Evolutionary conservation across 805 yeast species (phyloP).

Genomic region (Komagataella phaffii): DNA sequence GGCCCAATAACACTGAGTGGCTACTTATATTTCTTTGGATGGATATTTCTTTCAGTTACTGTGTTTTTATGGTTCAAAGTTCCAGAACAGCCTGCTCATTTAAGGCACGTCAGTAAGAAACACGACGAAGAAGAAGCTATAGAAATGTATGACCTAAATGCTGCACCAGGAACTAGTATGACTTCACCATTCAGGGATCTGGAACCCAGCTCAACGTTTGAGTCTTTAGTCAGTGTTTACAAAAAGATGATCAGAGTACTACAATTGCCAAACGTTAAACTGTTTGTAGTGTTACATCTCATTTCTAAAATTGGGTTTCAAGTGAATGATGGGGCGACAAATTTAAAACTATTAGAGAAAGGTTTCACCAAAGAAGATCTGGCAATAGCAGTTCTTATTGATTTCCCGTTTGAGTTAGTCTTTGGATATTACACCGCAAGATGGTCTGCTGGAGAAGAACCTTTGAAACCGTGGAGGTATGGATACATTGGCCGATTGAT

Average conservation of each 20-base stretch:
- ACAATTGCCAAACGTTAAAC: constrained; percentile 55
- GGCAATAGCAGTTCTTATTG: constrained; percentile 83
- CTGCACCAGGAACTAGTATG: constrained; percentile 12
- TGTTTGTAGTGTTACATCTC: constrained; percentile 61
- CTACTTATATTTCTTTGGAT: constrained; percentile 71
- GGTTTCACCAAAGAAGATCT: constrained; percentile 91
- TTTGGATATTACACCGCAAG: constrained; percentile 94
- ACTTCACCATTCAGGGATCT: constrained; percentile 9
- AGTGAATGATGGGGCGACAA: constrained; percentile 92
- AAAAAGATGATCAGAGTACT: constrained; percentile 55
- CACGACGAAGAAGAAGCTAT: constrained; percentile 12
- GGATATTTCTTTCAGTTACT: constrained; percentile 57
- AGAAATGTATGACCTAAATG: constrained; percentile 15
- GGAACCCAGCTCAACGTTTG: not conserved
- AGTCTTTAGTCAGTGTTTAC: constrained; percentile 25
- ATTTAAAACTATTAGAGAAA: constrained; percentile 76
- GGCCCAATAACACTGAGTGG: constrained; percentile 66
- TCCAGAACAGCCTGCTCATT: constrained; percentile 58
- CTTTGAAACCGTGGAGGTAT: constrained; percentile 79
- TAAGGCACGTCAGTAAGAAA: constrained; percentile 7
- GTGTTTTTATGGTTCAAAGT: constrained; percentile 40
- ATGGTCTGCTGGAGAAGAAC: constrained; percentile 74
- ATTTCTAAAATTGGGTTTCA: constrained; percentile 86
- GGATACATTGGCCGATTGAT: constrained; percentile 74
- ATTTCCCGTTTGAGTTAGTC: constrained; percentile 89